Evolutionary conservation across 129 eudicot species (phyloP).

Genomic region (Helichrysum umbraculigerum): DNA sequence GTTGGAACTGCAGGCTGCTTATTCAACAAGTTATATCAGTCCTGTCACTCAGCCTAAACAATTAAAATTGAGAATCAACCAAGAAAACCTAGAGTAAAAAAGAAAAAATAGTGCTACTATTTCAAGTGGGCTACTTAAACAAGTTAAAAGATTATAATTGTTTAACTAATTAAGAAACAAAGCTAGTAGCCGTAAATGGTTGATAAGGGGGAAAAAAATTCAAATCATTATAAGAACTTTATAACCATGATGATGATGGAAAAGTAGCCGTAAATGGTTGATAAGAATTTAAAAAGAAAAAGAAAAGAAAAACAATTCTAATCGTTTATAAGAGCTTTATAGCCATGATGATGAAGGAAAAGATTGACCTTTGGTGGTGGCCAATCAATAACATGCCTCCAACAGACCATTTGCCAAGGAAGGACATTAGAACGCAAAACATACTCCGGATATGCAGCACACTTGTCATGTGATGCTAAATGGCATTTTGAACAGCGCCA

Average conservation of each 20-base stretch:
- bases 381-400: conserved; percentile 81
- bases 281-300: not conserved
- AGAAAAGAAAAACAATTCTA: not conserved
- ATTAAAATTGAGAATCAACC: conserved; percentile 45
- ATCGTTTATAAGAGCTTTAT: conserved; percentile 9
- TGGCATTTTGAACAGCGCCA: conserved; percentile 84
- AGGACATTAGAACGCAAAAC: conserved; percentile 42
- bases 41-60: conserved; percentile 61
- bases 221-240: no score
- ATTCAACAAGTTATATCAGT: conserved; percentile 61
- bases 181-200: conserved; percentile 7
- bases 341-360: conserved; percentile 47
- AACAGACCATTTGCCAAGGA: conserved; percentile 76
- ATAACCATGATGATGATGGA: no score
- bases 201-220: not conserved
- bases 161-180: not conserved
- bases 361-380: conserved; percentile 69
- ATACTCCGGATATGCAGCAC: conserved; percentile 78
- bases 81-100: conserved; percentile 23
- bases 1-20: conserved; percentile 69
- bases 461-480: conserved; percentile 84
- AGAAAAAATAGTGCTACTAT: conserved; percentile 10
- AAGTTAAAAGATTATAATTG: not conserved
- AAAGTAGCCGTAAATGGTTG: not conserved
- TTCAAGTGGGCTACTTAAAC: conserved; percentile 11